These are phyloP conservation scores for Candida berthetii DNA, from an alignment of 805 yeast genomes.

Conservation along the genomic window DNA sequence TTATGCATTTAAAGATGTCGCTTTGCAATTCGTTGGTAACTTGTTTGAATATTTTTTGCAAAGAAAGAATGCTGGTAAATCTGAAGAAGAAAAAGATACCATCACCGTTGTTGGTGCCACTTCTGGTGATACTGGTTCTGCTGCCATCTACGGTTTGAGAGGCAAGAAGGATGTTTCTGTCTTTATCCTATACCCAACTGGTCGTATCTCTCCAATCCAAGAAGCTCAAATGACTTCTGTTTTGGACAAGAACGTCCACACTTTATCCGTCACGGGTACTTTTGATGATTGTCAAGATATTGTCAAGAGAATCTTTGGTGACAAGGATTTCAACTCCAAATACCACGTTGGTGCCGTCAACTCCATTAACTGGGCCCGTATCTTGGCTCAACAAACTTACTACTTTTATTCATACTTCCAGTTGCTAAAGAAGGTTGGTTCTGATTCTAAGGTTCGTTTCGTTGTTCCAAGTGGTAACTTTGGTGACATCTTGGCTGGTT, in stretches of 20 bases:
- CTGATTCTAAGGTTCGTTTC: conserved; percentile 53
- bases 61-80: conserved; percentile 57
- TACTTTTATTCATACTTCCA: conserved; percentile 91
- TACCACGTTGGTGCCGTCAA: conserved; percentile 97
- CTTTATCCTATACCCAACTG: conserved; percentile 93
- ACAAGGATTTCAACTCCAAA: conserved; percentile 75
- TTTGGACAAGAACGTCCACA: conserved; percentile 86
- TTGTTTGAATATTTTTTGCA: conserved; percentile 86
- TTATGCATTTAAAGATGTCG: conserved; percentile 98
- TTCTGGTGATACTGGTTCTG: conserved; percentile 98
- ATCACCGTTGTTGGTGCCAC: conserved; percentile 99
- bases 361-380: conserved; percentile 99
- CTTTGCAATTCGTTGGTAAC: conserved; percentile 96
- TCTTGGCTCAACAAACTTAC: conserved; percentile 94
- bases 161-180: conserved; percentile 98
- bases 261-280: conserved; percentile 90
- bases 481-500: conserved; percentile 97
- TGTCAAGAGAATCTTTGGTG: conserved; percentile 91
- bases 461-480: conserved; percentile 98
- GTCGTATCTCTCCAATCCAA: conserved; percentile 95
- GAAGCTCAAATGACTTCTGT: conserved; percentile 99
- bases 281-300: conserved; percentile 98
- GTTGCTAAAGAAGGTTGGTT: conserved; percentile 35
- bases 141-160: conserved; percentile 96
- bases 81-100: conserved; percentile 58